These are phyloP conservation scores for Pichia thaimueangensis DNA, from an alignment of 805 yeast species.

Conservation along the genomic window DNA sequence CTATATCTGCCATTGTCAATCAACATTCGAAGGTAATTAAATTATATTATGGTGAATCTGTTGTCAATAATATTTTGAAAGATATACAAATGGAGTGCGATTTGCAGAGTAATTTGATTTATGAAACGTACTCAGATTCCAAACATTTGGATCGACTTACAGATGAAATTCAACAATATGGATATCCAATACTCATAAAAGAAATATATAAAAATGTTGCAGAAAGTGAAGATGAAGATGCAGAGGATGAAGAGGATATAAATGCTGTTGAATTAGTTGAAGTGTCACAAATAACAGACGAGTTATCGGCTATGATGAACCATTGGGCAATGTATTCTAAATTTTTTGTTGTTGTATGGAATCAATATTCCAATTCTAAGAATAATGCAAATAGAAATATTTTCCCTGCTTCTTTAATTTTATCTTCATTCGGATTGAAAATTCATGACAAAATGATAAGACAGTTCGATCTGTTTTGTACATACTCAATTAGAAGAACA, in stretches of 20 bases:
- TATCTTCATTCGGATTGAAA: slow-evolving; percentile 52
- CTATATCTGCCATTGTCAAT: slow-evolving; percentile 72
- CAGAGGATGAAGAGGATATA: slow-evolving; percentile 19
- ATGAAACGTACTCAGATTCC: slow-evolving; percentile 79
- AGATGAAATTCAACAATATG: slow-evolving; percentile 50
- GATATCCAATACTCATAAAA: slow-evolving; percentile 40
- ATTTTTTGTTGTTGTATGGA: slow-evolving; percentile 67
- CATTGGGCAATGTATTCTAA: slow-evolving; percentile 79
- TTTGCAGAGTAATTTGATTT: slow-evolving; percentile 81
- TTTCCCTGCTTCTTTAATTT: slow-evolving; percentile 46
- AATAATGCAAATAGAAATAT: slow-evolving; percentile 8
- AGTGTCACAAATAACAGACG: slow-evolving; percentile 61
- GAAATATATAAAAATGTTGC: slow-evolving; percentile 27
- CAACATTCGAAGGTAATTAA: slow-evolving; percentile 81
- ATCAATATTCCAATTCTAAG: slow-evolving; percentile 23
- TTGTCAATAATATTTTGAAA: slow-evolving; percentile 61
- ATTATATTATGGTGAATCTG: slow-evolving; percentile 60
- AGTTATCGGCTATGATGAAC: slow-evolving; percentile 69
- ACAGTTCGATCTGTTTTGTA: slow-evolving; percentile 55
- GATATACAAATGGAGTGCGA: slow-evolving; percentile 84
- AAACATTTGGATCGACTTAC: slow-evolving; percentile 51
- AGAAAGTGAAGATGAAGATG: slow-evolving; percentile 24
- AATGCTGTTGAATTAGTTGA: slow-evolving; percentile 30
- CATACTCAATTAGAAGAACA: slow-evolving; percentile 68
- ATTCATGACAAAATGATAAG: slow-evolving; percentile 47